phyloP scores from a whole-genome alignment of 1,139 yeast species.

The Saccharomyces hybrid region DNA sequence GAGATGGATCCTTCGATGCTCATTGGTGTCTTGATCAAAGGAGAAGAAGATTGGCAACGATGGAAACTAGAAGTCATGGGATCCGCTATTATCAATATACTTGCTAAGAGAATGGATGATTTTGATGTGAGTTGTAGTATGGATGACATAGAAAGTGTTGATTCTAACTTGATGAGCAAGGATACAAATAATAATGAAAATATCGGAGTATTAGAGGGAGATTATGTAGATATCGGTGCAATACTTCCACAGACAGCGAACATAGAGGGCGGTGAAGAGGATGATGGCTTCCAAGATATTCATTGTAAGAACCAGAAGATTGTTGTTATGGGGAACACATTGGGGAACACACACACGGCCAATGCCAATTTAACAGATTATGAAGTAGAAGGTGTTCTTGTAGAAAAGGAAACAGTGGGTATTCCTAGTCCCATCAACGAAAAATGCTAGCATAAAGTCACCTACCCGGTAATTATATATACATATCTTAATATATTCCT shows the following conservation, averaged over 20 bases:
- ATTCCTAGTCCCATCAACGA: neutral
- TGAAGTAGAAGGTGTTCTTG: conserved; percentile 27
- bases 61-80: conserved; percentile 40
- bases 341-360: conserved; percentile 14
- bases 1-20: conserved; percentile 94
- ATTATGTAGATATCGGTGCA: conserved; percentile 26
- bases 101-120: conserved; percentile 6
- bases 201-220: conserved; percentile 13
- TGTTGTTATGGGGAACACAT: conserved; percentile 18
- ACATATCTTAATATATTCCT: neutral
- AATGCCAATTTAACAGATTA: conserved; percentile 8
- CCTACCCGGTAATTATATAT: neutral
- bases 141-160: conserved; percentile 15
- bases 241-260: conserved; percentile 9
- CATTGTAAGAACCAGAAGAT: conserved; percentile 28
- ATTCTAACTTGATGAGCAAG: neutral
- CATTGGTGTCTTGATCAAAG: conserved; percentile 62
- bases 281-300: conserved; percentile 25
- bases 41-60: conserved; percentile 45
- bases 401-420: conserved; percentile 20
- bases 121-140: conserved; percentile 4
- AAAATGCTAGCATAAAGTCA: neutral
- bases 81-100: conserved; percentile 23
- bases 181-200: conserved; percentile 5
- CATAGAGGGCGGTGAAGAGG: conserved; percentile 6